Evolutionary conservation across 805 yeast species (phyloP), one percentile per base, ranked within the genome.

Genomic region (Spathaspora passalidarum): DNA sequence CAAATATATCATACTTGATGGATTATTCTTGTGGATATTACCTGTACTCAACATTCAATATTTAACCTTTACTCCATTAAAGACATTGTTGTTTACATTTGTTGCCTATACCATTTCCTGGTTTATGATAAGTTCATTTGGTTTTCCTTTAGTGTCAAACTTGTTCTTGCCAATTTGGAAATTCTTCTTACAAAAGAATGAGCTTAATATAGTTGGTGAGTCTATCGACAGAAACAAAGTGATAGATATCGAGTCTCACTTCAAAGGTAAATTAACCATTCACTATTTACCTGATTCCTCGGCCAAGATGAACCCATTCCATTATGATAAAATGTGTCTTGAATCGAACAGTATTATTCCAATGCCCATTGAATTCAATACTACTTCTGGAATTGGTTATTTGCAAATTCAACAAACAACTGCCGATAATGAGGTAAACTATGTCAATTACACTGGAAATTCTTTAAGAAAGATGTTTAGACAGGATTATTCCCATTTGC

Each of bases 231-330:
- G 76, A 3, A 60, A 65, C 17, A 55, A 59, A 25, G 59, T 73
- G 10, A 46, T 65, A 4, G 80, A 79, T 49, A 75, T 75, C 55
- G 69, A 79, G 18, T 59, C 79, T 2, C 95, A 90, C 62, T 86
- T 91, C 61, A 85, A 80, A 56, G 99, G 99, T 38, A 82, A 81
- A 37, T 87, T 88, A 57, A 86, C 91, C 0, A 84, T 94, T 50
- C 86, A 91, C 57, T 86, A 87, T 50, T 69, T 94, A 29, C 98
- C 99, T 0, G 97, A 92, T 64, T 86, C 95, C 38, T 84, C 95
- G 0, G 96, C 95, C 4, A 72, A 75, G 56, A 67, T 94, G 55
- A 89, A 91, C 52, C 97, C 97, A 2, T 78, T 81, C 54, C 79
- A 74, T 42, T 81, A 78, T 43, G 60, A 59, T 22, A 72, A 79